Base-by-base conservation (phyloP, 345 rosid genomes). In the Bruguiera parviflora region DNA sequence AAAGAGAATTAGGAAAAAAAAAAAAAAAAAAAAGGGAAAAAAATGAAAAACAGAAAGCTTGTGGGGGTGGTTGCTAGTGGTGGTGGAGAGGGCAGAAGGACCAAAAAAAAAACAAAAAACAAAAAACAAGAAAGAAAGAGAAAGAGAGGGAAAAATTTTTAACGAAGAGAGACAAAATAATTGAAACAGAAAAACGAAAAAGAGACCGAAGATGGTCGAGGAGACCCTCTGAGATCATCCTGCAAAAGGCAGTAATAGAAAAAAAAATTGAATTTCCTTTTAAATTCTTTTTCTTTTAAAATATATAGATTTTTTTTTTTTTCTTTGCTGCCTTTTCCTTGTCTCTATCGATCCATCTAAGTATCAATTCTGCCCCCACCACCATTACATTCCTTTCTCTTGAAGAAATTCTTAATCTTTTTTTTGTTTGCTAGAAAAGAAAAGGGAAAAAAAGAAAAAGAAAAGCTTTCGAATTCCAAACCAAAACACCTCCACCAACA, bases 221-320 rank as follows among this genome's bases (percentile, higher is more conserved):
- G 90, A 82, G 85, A 83, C 77, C 81, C 88, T 89, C 91, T 86
- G 86, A 87, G 84, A 85, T 90, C 92, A 88, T 88, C 89, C 77
- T 64, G 78, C 69, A 69, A 77, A 63, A 73, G 89, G 88, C 86
- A 83, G 88, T 73, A 79, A 71, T 69, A 74, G 81, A 64, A 58
- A 84, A 61, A 68, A 49, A 71, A 10, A 63, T 33, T 33, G 6
- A 32, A 5, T 32, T 32, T 32, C 35, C 35, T 32, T 32, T 32
- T 32, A 32, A 32, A 32, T 32, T 32, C 6, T 32, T 32, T 5
- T 32, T 27, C 28, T 27, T 27, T 27, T 53, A 64, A 60, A 18
- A 35, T 35, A 37, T 33, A 65, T 29, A 8, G n/a, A n/a, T n/a
- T 11, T 51, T 51, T 63, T 58, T 67, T 75, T 75, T 77, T 65